These are phyloP conservation scores for Strigomonas culicis DNA, from an alignment of 208 protist genomes.

Conservation along the genomic window DNA sequence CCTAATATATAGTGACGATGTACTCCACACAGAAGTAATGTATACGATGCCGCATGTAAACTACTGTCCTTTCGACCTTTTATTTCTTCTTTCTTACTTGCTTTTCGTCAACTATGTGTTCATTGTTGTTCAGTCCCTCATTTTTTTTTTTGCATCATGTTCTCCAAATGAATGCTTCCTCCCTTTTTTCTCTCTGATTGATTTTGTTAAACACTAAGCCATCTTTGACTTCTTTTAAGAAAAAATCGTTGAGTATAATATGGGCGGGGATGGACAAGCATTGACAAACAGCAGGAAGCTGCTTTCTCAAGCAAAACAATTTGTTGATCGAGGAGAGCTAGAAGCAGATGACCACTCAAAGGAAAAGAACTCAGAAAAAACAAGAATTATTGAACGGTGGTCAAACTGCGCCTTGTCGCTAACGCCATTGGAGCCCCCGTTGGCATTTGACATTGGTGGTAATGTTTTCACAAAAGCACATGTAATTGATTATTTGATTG, in stretches of 20 bases:
- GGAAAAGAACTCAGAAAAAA: conserved; percentile 11
- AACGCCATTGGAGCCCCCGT: conserved; percentile 42
- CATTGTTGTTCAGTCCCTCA: background rate
- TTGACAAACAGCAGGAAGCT: conserved; percentile 72
- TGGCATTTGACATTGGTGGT: conserved; percentile 59
- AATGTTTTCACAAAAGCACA: conserved; percentile 60
- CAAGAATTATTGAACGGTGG: conserved; percentile 35
- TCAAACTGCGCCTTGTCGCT: conserved; percentile 58
- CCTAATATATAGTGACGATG: background rate
- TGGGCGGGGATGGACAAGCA: conserved; percentile 84
- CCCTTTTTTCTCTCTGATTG: conserved; percentile 9
- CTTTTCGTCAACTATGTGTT: background rate
- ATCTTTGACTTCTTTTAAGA: background rate
- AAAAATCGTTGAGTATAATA: conserved; percentile 7
- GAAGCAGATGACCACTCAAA: conserved; percentile 19
- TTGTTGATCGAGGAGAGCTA: conserved; percentile 23
- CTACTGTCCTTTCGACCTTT: background rate
- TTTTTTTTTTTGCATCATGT: conserved; percentile 12
- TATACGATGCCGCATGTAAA: background rate
- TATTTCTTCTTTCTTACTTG: conserved; percentile 1
- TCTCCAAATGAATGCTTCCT: background rate
- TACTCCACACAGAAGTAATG: background rate
- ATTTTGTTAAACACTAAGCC: background rate
- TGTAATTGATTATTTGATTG: conserved; percentile 54
- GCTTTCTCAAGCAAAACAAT: conserved; percentile 45